Evolutionary conservation across 2,329 filamentous ascomycete genomes (phyloP).

Genomic region (Cladophialophora yegresii): DNA sequence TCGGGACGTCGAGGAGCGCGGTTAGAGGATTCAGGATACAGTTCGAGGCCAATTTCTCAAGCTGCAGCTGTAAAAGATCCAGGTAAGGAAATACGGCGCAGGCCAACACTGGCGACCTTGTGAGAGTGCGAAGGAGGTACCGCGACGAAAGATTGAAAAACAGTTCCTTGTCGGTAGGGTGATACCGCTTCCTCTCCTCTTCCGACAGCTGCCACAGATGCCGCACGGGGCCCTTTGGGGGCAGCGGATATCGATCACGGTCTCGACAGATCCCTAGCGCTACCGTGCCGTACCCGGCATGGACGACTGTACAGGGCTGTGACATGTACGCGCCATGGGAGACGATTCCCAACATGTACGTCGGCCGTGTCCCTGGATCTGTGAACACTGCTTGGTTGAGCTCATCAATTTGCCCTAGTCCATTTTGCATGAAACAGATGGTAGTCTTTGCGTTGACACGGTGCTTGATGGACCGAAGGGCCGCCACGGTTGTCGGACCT

Average conservation of each 20-base stretch:
- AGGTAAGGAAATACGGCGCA: constrained; percentile 61
- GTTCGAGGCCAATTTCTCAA: constrained; percentile 75
- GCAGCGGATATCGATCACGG: constrained; percentile 37
- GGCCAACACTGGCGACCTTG: constrained; percentile 62
- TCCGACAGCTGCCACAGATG: constrained; percentile 28
- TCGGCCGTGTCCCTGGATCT: constrained; percentile 65
- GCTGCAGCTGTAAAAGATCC: constrained; percentile 68
- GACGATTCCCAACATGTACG: constrained; percentile 71
- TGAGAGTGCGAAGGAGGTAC: constrained; percentile 67
- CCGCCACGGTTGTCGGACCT: constrained; percentile 65
- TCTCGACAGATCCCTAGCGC: constrained; percentile 56
- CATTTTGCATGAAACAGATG: constrained; percentile 75
- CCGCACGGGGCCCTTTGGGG: constrained; percentile 19
- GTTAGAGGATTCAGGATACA: constrained; percentile 80
- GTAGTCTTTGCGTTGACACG: constrained; percentile 69
- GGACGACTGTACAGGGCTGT: constrained; percentile 56
- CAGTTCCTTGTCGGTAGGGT: constrained; percentile 34
- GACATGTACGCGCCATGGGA: constrained; percentile 59
- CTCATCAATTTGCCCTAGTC: constrained; percentile 79
- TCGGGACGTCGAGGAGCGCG: constrained; percentile 73
- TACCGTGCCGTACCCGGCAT: constrained; percentile 62
- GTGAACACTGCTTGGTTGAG: constrained; percentile 72
- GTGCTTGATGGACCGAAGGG: constrained; percentile 65
- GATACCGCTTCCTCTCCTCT: constrained; percentile 33
- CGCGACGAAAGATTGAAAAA: constrained; percentile 45